Percentiles rank a stretch among this genome's conserved stretches.
Conservation (phyloP, 2,329 filamentous ascomycete species). For the Penicillium sp. region DNA sequence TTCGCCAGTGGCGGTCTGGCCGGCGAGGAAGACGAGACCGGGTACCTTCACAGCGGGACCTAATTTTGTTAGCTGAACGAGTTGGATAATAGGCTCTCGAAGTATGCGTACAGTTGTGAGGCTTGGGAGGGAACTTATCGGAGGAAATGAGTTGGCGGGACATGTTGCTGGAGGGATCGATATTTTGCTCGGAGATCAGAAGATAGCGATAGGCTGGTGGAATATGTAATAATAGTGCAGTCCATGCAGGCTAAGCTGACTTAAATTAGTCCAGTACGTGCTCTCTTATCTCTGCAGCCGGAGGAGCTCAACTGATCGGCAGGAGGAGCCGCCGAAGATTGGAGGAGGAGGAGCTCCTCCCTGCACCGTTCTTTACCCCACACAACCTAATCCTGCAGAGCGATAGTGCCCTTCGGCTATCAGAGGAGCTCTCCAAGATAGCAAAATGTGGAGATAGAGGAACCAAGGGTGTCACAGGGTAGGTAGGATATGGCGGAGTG, state of each 20-base stretch:
- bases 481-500: not conserved
- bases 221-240: too few relatives aligned
- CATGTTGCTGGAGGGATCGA: conserved; percentile 35
- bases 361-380: not conserved
- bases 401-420: not conserved
- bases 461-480: too few relatives aligned
- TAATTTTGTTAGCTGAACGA: conserved; percentile 17
- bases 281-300: not conserved
- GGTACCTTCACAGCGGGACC: conserved; percentile 52
- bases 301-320: not conserved
- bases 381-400: not conserved
- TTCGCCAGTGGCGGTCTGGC: conserved; percentile 56
- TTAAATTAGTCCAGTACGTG: not conserved
- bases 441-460: not conserved
- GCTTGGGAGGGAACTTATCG: conserved; percentile 54
- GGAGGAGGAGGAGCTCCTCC: conserved; percentile 6
- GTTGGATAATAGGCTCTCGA: not conserved
- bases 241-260: not conserved
- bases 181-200: not conserved
- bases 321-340: not conserved
- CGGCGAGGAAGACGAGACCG: conserved; percentile 54
- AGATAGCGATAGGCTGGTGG: too few relatives aligned
- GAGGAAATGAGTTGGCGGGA: conserved; percentile 54
- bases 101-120: conserved; percentile 49
- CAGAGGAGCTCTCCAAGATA: not conserved